phyloP scores from a whole-genome alignment of 2,329 filamentous ascomycete species.

The Trichoderma pleuroti region DNA sequence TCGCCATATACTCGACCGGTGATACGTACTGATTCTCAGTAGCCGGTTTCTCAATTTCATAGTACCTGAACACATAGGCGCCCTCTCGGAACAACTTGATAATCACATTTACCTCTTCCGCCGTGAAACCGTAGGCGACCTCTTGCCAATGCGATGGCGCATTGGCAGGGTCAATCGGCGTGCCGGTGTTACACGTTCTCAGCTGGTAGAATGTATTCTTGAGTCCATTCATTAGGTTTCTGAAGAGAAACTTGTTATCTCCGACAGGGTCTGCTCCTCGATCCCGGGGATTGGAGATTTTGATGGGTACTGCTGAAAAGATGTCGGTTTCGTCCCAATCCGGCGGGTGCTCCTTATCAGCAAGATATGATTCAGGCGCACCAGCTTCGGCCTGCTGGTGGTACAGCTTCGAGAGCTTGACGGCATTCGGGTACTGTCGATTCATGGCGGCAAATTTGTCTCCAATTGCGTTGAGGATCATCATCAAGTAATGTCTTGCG shows the following conservation, averaged over 20 bases:
- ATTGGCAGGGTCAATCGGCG: conserved; percentile 69
- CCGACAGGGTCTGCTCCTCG: conserved; percentile 84
- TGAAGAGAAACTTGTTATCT: conserved; percentile 98
- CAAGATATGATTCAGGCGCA: conserved; percentile 73
- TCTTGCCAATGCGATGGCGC: conserved; percentile 91
- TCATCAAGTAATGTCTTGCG: conserved; percentile 90
- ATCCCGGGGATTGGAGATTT: conserved; percentile 86
- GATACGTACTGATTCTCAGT: conserved; percentile 72
- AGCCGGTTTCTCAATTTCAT: conserved; percentile 78
- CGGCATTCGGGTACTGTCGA: conserved; percentile 87
- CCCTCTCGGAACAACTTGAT: conserved; percentile 97
- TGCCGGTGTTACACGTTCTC: conserved; percentile 76
- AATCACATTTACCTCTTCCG: conserved; percentile 94
- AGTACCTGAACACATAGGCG: conserved; percentile 94
- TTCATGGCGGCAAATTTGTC: conserved; percentile 99
- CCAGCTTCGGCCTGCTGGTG: conserved; percentile 63
- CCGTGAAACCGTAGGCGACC: conserved; percentile 92
- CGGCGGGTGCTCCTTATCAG: conserved; percentile 73
- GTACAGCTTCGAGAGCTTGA: conserved; percentile 82
- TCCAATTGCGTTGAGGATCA: conserved; percentile 95
- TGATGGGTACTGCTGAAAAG: conserved; percentile 93
- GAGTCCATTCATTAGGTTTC: conserved; percentile 89
- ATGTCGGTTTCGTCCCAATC: conserved; percentile 99
- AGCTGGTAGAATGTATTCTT: conserved; percentile 97
- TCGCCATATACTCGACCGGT: conserved; percentile 87